A percentile compares a stretch with the other conserved stretches of the same genome.
These are phyloP conservation scores for Stevia rebaudiana DNA, from an alignment of 140 eudicot genomes.

Conservation along the genomic window DNA sequence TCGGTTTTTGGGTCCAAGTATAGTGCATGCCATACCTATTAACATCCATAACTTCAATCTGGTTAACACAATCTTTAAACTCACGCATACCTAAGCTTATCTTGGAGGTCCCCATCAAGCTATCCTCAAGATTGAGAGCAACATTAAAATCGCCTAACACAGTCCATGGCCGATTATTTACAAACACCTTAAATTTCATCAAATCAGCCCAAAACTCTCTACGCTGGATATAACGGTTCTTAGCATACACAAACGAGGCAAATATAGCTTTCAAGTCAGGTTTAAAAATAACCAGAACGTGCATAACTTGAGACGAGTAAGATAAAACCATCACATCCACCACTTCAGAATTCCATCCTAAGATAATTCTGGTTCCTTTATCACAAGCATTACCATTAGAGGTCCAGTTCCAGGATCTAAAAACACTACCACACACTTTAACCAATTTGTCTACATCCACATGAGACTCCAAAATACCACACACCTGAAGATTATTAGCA, in stretches of 20 bases:
- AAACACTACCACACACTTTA: neutral
- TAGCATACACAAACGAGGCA: neutral
- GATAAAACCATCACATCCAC: neutral
- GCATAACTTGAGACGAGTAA: neutral
- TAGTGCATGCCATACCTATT: too few relatives aligned
- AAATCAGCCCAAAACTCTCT: neutral
- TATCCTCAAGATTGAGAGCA: too few relatives aligned
- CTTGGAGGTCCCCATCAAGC: too few relatives aligned
- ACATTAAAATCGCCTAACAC: too few relatives aligned
- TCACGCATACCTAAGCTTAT: too few relatives aligned
- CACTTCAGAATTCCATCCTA: neutral
- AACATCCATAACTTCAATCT: too few relatives aligned
- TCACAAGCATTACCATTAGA: neutral
- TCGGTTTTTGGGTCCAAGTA: too few relatives aligned
- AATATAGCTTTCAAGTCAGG: neutral
- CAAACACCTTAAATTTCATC: too few relatives aligned
- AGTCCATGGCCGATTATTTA: too few relatives aligned
- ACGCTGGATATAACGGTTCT: neutral
- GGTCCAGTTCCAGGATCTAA: neutral
- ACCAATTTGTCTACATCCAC: neutral
- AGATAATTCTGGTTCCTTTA: neutral
- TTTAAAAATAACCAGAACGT: neutral
- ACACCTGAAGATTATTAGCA: neutral
- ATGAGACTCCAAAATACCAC: neutral
- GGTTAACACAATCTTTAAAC: too few relatives aligned